phyloP scores from a whole-genome alignment of 208 protist species.

The Lotmaria passim region DNA sequence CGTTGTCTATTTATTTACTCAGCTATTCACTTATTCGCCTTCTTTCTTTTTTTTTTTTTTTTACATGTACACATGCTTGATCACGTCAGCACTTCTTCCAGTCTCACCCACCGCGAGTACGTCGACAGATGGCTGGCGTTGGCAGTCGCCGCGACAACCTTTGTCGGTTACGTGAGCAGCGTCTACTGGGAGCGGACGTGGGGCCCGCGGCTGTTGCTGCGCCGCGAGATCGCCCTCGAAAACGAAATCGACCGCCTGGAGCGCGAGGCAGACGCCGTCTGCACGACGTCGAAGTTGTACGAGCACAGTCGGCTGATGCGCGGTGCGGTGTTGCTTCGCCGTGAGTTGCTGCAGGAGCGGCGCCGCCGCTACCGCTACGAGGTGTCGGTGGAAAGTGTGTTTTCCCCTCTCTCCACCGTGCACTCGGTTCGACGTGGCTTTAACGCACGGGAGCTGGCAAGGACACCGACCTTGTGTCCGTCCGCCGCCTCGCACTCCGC shows the following conservation, averaged over 20 bases:
- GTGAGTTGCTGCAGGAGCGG: constrained; percentile 39
- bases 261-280: constrained; percentile 39
- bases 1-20: neutral
- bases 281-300: constrained; percentile 38
- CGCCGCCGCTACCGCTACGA: constrained; percentile 30
- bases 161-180: constrained; percentile 44
- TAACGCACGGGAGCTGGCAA: neutral
- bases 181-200: constrained; percentile 43
- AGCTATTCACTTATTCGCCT: neutral
- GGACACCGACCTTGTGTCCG: too few relatives aligned
- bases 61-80: constrained; percentile 8
- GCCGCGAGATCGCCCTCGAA: constrained; percentile 46
- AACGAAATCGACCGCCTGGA: constrained; percentile 42
- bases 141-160: constrained; percentile 16
- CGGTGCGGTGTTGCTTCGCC: constrained; percentile 31
- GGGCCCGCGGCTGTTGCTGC: constrained; percentile 46
- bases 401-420: constrained; percentile 12
- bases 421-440: neutral
- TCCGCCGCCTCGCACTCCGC: neutral
- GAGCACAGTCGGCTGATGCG: constrained; percentile 47
- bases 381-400: constrained; percentile 10
- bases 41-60: neutral
- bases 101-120: constrained; percentile 21
- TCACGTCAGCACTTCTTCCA: neutral
- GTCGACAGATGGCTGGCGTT: constrained; percentile 23